Base-by-base conservation (phyloP, 805 yeast genomes). In the Saturnispora sanitii region DNA sequence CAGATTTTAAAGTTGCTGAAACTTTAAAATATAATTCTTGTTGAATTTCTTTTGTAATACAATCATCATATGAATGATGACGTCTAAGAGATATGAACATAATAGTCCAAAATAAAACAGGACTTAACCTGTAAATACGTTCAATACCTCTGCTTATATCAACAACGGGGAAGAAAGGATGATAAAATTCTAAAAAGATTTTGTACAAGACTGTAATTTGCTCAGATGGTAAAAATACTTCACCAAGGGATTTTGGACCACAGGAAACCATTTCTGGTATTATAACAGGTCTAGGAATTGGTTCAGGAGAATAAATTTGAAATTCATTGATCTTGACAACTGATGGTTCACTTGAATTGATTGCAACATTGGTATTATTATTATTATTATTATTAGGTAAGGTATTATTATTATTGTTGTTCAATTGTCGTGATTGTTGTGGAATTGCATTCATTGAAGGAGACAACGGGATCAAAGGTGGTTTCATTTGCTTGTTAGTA, bases 71-170 rank as follows among this genome's bases (percentile, higher is more conserved):
- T 1, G 65, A 55, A 21, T 66, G 65, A 45, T 68, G 69, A 42
- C 95, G 68, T 45, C 98, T 71, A 33, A 87, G 63, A 0, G 95
- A 84, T 1, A 86, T 82, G 31, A 86, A 75, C 76, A 88, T 79
- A 13, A 90, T 79, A 0, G 90, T 88, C 98, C 98, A 90, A 54
- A 90, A 90, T 16, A 90, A 64, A 3, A 90, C 80, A 0, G 96
- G 96, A 43, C 96, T 86, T 15, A 83, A 66, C 43, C 75, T 61
- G 57, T 82, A 84, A 7, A 88, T 71, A 35, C 77, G 65, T 50
- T 87, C 96, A 1, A 95, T 92, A 8, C 96, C 95, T 45, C 73
- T 74, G 6, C 66, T 48, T 2, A 90, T 71, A 55, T 90, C 95
- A 2, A 90, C 92, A 1, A 90, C 82, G 0, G 97, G 97, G 36